Evolutionary conservation across 129 eudicot genomes (phyloP), one percentile per base, ranked within the genome.

Genomic region (Scalesia atractyloides): DNA sequence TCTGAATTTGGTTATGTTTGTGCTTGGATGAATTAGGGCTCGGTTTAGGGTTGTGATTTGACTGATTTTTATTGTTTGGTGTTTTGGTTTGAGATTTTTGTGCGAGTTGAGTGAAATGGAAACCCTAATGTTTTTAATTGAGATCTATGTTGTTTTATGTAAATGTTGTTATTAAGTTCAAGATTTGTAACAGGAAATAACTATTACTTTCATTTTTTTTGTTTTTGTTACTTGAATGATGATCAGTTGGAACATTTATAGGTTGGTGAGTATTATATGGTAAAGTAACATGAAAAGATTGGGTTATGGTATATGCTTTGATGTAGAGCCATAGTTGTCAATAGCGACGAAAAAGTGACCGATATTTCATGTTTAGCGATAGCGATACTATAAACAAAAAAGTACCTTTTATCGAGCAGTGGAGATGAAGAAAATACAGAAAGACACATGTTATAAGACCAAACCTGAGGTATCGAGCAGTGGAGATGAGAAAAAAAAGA

Each of bases 51-150:
- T 52, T 62, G 24, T 64, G 58, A 62, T 70, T 75, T 51, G 22
- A 24, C 66, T 10, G 3, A 37, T 75, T 66, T 66, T 16, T 5
- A 13, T 43, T 22, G 7, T 65, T 4, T 44, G 19, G 62, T 68
- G 69, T 58, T 68, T 49, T 18, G 50, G 61, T 59, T 69, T 48
- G 26, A 26, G 69, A 7, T 76, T 47, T 75, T 6, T 76, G 52
- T 68, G 19, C 1, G 34, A 60, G 70, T 34, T 59, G 33, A 69
- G 64, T 39, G 11, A 60, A 58, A 17, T 37, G 76, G 70, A 60
- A 77, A 77, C 79, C 79, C 79, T 75, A 75, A 75, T 46, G 36
- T 64, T 13, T 19, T 50, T n/a, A n/a, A 39, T n/a, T 63, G 39
- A 52, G 65, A 65, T 53, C 66, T 26, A 64, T 74, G 30, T 49